Percentiles rank a stretch among this genome's conserved stretches.
Evolutionary conservation across 441 rosid species (phyloP).

Genomic region (Croton laevigatus): DNA sequence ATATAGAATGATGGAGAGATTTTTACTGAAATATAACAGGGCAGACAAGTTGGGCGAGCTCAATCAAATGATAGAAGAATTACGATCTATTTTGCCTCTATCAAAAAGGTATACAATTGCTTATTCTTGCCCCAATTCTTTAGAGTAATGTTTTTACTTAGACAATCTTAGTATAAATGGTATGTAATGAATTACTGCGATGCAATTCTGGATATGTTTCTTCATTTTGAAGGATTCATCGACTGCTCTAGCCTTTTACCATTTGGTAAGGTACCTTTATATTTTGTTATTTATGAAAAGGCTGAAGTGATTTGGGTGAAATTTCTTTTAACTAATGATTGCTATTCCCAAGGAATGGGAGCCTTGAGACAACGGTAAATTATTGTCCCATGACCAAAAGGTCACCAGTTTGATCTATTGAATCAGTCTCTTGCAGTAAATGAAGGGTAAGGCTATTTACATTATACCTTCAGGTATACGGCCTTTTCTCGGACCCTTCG

Average conservation of each 20-base stretch:
- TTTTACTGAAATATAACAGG: constrained; percentile 38
- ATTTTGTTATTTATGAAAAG: constrained; percentile 7
- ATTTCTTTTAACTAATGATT: not conserved
- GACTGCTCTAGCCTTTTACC: no score
- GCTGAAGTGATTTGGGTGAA: not conserved
- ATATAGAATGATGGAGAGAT: constrained; percentile 47
- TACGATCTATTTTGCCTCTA: constrained; percentile 50
- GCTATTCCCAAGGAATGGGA: no score
- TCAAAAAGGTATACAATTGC: constrained; percentile 29
- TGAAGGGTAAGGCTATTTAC: no score
- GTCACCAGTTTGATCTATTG: no score
- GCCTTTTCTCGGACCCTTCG: no score
- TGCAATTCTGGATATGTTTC: not conserved
- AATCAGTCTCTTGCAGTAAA: no score
- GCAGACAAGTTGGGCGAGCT: constrained; percentile 48
- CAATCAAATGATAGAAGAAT: constrained; percentile 44
- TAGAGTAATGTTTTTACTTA: not conserved
- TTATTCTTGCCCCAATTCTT: not conserved
- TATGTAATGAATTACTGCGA: not conserved
- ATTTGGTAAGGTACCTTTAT: constrained; percentile 7
- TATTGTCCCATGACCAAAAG: no score
- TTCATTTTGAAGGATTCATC: not conserved
- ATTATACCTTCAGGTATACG: no score
- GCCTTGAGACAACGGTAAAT: no score
- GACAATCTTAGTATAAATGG: not conserved